phyloP scores from a whole-genome alignment of 148 eudicot genomes.

The Spergularia marina region DNA sequence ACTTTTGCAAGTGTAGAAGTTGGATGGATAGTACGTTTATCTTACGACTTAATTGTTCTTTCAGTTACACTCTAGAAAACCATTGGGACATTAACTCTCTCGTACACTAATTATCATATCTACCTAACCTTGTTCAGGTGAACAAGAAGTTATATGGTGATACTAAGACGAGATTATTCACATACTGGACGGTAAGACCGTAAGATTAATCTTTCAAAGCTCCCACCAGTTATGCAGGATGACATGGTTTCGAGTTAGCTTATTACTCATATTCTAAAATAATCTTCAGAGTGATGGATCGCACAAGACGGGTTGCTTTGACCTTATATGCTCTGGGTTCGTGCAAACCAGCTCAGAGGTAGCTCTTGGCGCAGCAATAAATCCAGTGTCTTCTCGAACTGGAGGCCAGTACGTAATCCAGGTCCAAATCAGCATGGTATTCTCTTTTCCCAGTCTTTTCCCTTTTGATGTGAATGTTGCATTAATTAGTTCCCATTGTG shows the following conservation, averaged over 20 bases:
- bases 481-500: background rate
- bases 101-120: background rate
- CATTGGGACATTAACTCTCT: background rate
- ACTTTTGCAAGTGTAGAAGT: constrained; percentile 42
- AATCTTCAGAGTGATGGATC: constrained; percentile 37
- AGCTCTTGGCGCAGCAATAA: constrained; percentile 58
- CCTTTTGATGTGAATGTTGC: background rate
- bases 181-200: constrained; percentile 81
- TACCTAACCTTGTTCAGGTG: constrained; percentile 36
- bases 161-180: constrained; percentile 44
- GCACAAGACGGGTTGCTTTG: constrained; percentile 59
- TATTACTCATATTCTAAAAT: background rate
- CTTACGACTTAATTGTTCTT: background rate
- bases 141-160: constrained; percentile 70
- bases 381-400: constrained; percentile 36
- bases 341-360: constrained; percentile 56
- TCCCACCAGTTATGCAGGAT: background rate
- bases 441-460: background rate
- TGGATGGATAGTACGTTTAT: constrained; percentile 66
- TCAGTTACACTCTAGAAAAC: background rate
- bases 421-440: constrained; percentile 40
- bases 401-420: constrained; percentile 38
- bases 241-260: background rate
- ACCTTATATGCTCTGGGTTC: constrained; percentile 65
- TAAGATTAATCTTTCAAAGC: constrained; percentile 29